Evolutionary conservation across 371 early-diverging fungal genomes (phyloP).

Genomic region (Nematocida ironsii): DNA sequence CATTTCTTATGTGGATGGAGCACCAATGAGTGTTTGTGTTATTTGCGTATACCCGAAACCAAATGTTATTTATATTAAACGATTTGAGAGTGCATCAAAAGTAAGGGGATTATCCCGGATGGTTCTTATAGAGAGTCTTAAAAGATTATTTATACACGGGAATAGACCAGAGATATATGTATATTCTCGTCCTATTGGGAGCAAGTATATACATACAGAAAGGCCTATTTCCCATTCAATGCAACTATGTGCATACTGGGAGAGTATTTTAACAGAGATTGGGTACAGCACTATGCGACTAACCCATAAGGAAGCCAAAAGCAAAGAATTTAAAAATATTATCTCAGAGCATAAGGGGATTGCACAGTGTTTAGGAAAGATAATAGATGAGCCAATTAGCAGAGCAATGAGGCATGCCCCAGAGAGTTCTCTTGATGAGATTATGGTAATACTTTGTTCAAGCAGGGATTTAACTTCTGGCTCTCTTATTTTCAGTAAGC

Average conservation of each 20-base stretch:
- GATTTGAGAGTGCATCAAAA: constrained; percentile 16
- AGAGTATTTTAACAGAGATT: constrained; percentile 17
- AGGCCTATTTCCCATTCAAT: not conserved
- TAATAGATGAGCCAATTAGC: constrained; percentile 42
- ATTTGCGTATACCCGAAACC: not conserved
- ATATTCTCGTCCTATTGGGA: constrained; percentile 10
- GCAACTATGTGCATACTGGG: constrained; percentile 18
- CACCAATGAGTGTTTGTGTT: constrained; percentile 17
- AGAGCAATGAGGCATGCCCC: constrained; percentile 1
- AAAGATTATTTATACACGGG: not conserved
- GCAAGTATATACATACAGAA: constrained; percentile 12
- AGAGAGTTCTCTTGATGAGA: constrained; percentile 6
- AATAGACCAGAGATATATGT: constrained; percentile 19
- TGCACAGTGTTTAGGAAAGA: not conserved
- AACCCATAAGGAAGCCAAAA: constrained; percentile 12
- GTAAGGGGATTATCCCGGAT: constrained; percentile 18
- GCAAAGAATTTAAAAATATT: not conserved
- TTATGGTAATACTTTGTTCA: constrained; percentile 29
- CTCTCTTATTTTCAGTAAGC: constrained; percentile 6
- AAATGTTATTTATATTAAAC: constrained; percentile 24
- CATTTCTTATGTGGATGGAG: not conserved
- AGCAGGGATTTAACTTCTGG: constrained; percentile 46
- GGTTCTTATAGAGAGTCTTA: constrained; percentile 16
- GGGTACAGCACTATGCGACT: not conserved
- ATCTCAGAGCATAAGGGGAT: not conserved